Conservation (phyloP, 2,329 filamentous ascomycete genomes). For the Cladophialophora exuberans region DNA sequence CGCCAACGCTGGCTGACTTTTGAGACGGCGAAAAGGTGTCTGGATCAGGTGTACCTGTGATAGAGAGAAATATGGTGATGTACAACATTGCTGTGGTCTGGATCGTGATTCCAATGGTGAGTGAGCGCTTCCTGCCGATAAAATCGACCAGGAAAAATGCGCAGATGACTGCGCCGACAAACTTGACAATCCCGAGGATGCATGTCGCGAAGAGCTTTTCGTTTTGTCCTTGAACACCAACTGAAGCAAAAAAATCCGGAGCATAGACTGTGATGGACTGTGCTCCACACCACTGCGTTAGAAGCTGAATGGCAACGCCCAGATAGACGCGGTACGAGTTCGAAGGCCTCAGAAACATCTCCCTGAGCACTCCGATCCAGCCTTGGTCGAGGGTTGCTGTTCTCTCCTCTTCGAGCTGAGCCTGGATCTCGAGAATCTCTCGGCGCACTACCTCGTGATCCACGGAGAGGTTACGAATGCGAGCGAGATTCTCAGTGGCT, state of each 20-base stretch:
- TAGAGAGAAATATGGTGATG: conserved; percentile 57
- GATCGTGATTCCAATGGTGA: conserved; percentile 51
- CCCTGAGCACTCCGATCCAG: conserved; percentile 58
- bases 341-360: conserved; percentile 45
- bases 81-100: conserved; percentile 58
- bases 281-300: conserved; percentile 74
- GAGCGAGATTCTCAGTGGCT: conserved; percentile 51
- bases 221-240: conserved; percentile 69
- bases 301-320: conserved; percentile 67
- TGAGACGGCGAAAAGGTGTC: conserved; percentile 19
- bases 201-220: conserved; percentile 67
- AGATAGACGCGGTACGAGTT: conserved; percentile 76
- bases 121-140: conserved; percentile 68
- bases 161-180: conserved; percentile 67
- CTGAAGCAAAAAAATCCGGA: conserved; percentile 70
- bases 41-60: conserved; percentile 40
- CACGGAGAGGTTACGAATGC: conserved; percentile 60
- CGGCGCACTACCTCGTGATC: conserved; percentile 51
- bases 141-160: conserved; percentile 79
- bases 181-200: conserved; percentile 66
- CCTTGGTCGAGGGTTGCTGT: conserved; percentile 70
- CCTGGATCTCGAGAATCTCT: neutral
- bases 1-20: conserved; percentile 41
- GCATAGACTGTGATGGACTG: conserved; percentile 78
- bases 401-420: neutral